Base-by-base conservation (phyloP, 2,329 filamentous ascomycete species). In the Apiospora koreana region DNA sequence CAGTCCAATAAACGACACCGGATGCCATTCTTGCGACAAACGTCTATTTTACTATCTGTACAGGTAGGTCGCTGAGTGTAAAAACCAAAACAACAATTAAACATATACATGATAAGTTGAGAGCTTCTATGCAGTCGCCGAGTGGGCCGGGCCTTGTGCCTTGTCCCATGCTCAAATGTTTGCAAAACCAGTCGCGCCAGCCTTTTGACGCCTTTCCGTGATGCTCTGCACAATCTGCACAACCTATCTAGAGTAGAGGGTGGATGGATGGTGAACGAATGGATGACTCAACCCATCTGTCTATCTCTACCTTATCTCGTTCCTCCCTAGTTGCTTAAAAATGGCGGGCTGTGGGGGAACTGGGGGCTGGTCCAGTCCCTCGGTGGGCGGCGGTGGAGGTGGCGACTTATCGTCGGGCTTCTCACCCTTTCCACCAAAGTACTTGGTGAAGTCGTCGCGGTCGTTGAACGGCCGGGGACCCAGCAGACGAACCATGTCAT, bases 401-500 rank as follows among this genome's bases (percentile, higher is more conserved):
- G 89, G 85, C 76, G 87, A 88, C 77, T 86, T 88, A 77, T 82
- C 83, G 76, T 87, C 86, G 66, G 68, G 68, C 38, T 64, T 68
- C n/a, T 68, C 48, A 8, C 71, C 70, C 1, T 83, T 85, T 71
- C 87, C 88, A 75, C 91, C 88, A 81, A 99, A 99, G 85, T 97
- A 99, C 86, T 98, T 98, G 77, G 92, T 86, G 82, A 99, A 98
- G 78, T 98, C 95, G 76, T 93, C 92, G 71, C 89, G 87, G 77
- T 98, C 95, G 50, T 92, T 91, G 77, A 93, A 98, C 18, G 94
- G 94, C 74, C 96, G 85, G 65, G 91, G 91, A 28, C 96, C 96
- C 35, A 99, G 86, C 69, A 99, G 85, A 38, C 96, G 87, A 67
- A 98, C 90, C 88, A 98, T 92, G 81, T 99, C 96, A 77, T 99